Evolutionary conservation across 2,329 filamentous ascomycete species (phyloP).

Genomic region (Microascus cirrosus): DNA sequence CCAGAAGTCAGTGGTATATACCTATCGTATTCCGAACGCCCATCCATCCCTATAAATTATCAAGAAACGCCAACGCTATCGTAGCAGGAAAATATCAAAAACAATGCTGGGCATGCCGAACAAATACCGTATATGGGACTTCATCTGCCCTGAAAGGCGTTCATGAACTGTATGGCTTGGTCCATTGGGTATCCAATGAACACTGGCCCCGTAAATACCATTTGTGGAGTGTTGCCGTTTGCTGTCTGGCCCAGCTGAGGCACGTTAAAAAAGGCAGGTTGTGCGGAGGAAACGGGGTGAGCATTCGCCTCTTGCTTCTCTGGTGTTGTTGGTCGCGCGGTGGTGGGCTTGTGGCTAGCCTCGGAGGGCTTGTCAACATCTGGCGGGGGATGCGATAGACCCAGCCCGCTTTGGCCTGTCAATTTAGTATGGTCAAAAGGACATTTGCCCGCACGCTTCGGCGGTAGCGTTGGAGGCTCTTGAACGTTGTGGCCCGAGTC

Average conservation of each 20-base stretch:
- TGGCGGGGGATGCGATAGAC: not conserved
- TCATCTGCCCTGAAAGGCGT: constrained; percentile 32
- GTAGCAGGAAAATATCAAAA: constrained; percentile 5
- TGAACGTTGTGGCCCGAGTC: constrained; percentile 11
- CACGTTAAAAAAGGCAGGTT: not conserved
- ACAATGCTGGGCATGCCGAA: constrained; percentile 4
- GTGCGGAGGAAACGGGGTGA: constrained; percentile 3
- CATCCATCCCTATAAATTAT: not conserved
- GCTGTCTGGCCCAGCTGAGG: not conserved
- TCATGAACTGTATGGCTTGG: constrained; percentile 67
- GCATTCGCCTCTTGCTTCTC: constrained; percentile 1
- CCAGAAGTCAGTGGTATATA: not conserved
- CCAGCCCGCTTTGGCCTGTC: constrained; percentile 18
- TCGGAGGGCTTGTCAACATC: not conserved
- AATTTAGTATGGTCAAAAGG: constrained; percentile 45
- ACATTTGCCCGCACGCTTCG: constrained; percentile 33
- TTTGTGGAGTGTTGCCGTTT: constrained; percentile 36
- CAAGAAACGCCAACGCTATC: constrained; percentile 2
- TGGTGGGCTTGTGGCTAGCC: not conserved
- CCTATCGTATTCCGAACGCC: not conserved
- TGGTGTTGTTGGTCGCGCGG: not conserved
- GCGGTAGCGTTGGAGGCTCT: constrained; percentile 3
- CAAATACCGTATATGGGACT: not conserved
- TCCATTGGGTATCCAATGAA: constrained; percentile 87
- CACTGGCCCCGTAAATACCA: constrained; percentile 86